These are phyloP conservation scores for Peronosclerospora sorghi DNA, from an alignment of 352 stramenopile genomes.

Conservation along the genomic window DNA sequence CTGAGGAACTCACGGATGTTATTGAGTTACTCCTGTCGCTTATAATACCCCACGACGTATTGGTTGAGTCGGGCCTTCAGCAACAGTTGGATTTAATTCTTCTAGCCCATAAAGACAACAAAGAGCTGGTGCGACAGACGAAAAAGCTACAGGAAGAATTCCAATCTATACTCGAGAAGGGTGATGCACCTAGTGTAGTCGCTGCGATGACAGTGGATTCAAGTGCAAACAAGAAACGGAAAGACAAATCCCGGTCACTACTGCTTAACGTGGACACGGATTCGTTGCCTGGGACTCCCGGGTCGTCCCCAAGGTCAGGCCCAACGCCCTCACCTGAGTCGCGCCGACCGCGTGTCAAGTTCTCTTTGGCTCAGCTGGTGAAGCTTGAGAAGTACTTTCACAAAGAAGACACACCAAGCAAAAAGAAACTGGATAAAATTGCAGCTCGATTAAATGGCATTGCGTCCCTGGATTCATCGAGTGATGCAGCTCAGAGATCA, in stretches of 20 bases:
- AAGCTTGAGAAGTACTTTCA: conserved; percentile 77
- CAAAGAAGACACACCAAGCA: conserved; percentile 73
- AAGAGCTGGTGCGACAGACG: conserved; percentile 73
- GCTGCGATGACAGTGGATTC: conserved; percentile 16
- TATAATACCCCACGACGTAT: conserved; percentile 59
- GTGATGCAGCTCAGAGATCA: conserved; percentile 41
- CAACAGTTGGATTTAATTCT: conserved; percentile 64
- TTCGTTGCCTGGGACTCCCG: conserved; percentile 39
- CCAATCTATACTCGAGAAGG: conserved; percentile 55
- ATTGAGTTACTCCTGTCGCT: conserved; percentile 74
- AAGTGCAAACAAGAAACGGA: conserved; percentile 24
- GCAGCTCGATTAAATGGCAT: conserved; percentile 66
- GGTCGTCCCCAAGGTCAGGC: conserved; percentile 42
- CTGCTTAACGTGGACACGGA: conserved; percentile 47
- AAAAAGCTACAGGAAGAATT: conserved; percentile 75
- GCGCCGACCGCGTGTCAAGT: conserved; percentile 59
- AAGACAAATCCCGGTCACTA: conserved; percentile 37
- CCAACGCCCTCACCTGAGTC: conserved; percentile 59
- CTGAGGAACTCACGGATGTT: conserved; percentile 70
- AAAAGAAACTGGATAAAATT: conserved; percentile 69
- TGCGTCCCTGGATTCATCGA: conserved; percentile 33
- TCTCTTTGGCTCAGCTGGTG: conserved; percentile 62
- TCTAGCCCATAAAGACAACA: conserved; percentile 80
- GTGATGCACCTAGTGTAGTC: conserved; percentile 18
- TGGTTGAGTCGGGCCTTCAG: conserved; percentile 66